Conservation (phyloP, 2,329 filamentous ascomycete species). For the Sordariomycetes sp. region DNA sequence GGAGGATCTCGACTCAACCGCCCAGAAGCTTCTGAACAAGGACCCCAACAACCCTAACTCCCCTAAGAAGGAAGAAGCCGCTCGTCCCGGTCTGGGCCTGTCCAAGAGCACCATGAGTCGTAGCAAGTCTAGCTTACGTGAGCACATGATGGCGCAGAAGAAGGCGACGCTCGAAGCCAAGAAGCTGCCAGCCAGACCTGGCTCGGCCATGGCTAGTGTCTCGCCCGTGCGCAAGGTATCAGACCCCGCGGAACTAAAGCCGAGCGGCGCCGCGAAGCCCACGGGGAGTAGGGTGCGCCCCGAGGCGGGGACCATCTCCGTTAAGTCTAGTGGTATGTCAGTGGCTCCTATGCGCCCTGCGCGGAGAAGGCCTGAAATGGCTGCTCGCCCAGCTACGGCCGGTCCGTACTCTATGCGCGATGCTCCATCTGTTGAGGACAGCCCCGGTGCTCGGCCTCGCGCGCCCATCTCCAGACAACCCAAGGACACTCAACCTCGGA, state of each 20-base stretch:
- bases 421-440: conserved; percentile 26
- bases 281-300: conserved; percentile 28
- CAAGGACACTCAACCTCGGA: conserved; percentile 43
- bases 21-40: conserved; percentile 72
- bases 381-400: conserved; percentile 52
- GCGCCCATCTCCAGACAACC: conserved; percentile 34
- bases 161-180: conserved; percentile 42
- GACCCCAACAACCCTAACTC: conserved; percentile 75
- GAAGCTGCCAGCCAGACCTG: conserved; percentile 47
- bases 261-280: conserved; percentile 21
- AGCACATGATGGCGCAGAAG: conserved; percentile 78
- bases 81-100: conserved; percentile 48
- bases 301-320: conserved; percentile 30
- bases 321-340: conserved; percentile 48
- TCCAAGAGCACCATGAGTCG: conserved; percentile 53
- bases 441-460: conserved; percentile 40
- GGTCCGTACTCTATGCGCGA: conserved; percentile 55
- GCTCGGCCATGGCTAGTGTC: conserved; percentile 55
- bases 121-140: conserved; percentile 62
- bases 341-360: conserved; percentile 54
- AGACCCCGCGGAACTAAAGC: conserved; percentile 20
- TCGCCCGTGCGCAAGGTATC: conserved; percentile 36
- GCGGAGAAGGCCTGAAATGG: conserved; percentile 48
- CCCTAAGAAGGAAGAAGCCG: conserved; percentile 42
- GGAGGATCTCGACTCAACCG: conserved; percentile 65